A percentile compares a stretch with the other conserved stretches of the same genome.
These are phyloP conservation scores for Acorus calamus DNA, from an alignment of 106 monocot genomes.

Conservation along the genomic window DNA sequence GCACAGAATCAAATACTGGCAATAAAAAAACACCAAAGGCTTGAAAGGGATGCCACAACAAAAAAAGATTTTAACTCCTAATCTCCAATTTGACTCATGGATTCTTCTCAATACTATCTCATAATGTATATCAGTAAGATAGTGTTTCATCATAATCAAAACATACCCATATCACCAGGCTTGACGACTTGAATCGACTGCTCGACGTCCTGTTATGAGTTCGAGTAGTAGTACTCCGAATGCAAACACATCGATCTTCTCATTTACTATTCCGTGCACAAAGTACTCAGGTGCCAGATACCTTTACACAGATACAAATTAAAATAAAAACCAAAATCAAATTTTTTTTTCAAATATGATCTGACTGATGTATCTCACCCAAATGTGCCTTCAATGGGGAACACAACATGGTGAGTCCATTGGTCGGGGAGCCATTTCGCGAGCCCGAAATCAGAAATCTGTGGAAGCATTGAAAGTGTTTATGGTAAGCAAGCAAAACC, in stretches of 20 bases:
- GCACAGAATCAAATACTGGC: no score
- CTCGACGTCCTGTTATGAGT: slow-evolving; percentile 68
- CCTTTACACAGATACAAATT: slow-evolving; percentile 14
- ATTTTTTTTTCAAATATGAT: not conserved
- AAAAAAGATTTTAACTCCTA: no score
- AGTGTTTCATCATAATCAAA: not conserved
- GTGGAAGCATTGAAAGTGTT: not conserved
- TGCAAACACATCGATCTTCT: slow-evolving; percentile 94
- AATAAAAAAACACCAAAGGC: no score
- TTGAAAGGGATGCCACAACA: no score
- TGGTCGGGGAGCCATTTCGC: slow-evolving; percentile 98
- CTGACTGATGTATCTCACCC: slow-evolving; percentile 31
- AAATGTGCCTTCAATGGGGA: slow-evolving; percentile 96
- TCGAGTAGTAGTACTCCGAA: slow-evolving; percentile 87
- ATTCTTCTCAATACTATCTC: no score
- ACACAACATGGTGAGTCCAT: slow-evolving; percentile 77
- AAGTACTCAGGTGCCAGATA: slow-evolving; percentile 92
- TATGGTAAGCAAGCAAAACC: slow-evolving; percentile 1
- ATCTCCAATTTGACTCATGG: no score
- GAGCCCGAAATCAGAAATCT: slow-evolving; percentile 99
- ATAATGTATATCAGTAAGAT: not conserved
- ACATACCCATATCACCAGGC: slow-evolving; percentile 87
- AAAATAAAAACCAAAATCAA: not conserved
- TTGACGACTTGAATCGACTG: slow-evolving; percentile 60
- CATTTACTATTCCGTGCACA: slow-evolving; percentile 89